phyloP scores from a whole-genome alignment of 2,329 filamentous ascomycete genomes.

The Pseudopyrenochaeta lycopersici region DNA sequence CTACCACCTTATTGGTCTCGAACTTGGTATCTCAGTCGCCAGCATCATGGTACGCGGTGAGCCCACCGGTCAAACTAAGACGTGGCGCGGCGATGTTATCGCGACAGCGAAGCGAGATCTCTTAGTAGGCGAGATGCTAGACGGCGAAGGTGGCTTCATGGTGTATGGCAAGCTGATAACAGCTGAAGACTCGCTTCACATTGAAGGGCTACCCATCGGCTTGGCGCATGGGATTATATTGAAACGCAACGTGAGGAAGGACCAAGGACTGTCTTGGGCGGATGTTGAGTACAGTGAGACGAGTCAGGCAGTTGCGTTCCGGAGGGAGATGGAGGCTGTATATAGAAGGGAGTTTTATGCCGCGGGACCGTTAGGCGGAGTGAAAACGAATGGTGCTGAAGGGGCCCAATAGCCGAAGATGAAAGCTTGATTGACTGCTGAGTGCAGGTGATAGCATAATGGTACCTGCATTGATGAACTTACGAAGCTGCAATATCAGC shows the following conservation, averaged over 20 bases:
- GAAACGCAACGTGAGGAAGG: constrained; percentile 54
- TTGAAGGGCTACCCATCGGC: constrained; percentile 55
- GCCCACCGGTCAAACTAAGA: constrained; percentile 57
- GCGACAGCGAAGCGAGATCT: constrained; percentile 58
- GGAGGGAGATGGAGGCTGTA: constrained; percentile 56
- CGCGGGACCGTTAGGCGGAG: not conserved
- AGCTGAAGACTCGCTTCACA: constrained; percentile 51
- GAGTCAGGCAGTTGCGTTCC: constrained; percentile 50
- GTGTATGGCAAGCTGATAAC: constrained; percentile 57
- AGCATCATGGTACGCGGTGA: constrained; percentile 58
- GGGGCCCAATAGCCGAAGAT: not conserved
- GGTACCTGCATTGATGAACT: no score
- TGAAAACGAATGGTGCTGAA: not conserved
- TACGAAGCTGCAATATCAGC: no score
- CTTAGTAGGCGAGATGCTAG: constrained; percentile 55
- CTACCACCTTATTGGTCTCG: constrained; percentile 59
- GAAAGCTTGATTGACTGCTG: no score
- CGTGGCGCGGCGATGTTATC: constrained; percentile 57
- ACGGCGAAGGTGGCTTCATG: constrained; percentile 58
- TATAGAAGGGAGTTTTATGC: constrained; percentile 28
- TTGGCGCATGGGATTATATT: constrained; percentile 55
- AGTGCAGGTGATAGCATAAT: no score
- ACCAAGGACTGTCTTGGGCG: constrained; percentile 54
- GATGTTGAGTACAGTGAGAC: constrained; percentile 56
- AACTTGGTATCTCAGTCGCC: constrained; percentile 56